Percentiles rank a stretch among this genome's conserved stretches.
These are phyloP conservation scores for Fusarium acutatum DNA, from an alignment of 2,329 filamentous ascomycete genomes.

Conservation along the genomic window DNA sequence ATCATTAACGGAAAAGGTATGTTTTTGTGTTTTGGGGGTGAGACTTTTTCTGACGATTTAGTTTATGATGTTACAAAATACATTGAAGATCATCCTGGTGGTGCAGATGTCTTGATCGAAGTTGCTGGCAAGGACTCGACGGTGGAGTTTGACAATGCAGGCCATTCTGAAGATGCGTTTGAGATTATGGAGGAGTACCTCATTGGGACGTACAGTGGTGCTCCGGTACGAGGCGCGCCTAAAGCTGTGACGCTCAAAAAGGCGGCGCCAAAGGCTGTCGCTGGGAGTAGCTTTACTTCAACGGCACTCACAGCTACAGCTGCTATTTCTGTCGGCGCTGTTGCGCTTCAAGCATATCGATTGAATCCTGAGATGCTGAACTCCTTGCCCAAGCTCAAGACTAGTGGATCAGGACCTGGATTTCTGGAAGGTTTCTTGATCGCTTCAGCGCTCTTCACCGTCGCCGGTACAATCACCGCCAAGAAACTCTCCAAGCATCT, in stretches of 20 bases:
- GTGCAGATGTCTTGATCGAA: slow-evolving; percentile 80
- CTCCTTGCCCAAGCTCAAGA: slow-evolving; percentile 15
- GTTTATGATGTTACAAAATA: slow-evolving; percentile 69
- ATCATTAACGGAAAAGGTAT: slow-evolving; percentile 64
- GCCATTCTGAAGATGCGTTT: slow-evolving; percentile 73
- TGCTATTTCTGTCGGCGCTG: slow-evolving; percentile 12
- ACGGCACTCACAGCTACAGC: slow-evolving; percentile 11
- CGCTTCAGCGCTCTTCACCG: slow-evolving; percentile 29
- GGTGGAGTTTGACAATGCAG: slow-evolving; percentile 83
- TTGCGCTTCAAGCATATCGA: slow-evolving; percentile 20
- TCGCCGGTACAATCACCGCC: slow-evolving; percentile 43
- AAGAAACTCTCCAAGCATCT: slow-evolving; percentile 45
- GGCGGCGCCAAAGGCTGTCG: slow-evolving; percentile 20
- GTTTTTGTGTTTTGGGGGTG: slow-evolving; percentile 28
- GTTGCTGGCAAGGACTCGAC: slow-evolving; percentile 81
- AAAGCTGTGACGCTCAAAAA: slow-evolving; percentile 24
- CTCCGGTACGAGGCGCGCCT: slow-evolving; percentile 8
- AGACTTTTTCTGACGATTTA: slow-evolving; percentile 34
- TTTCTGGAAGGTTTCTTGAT: slow-evolving; percentile 26
- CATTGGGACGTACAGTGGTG: slow-evolving; percentile 51
- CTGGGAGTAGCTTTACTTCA: background rate
- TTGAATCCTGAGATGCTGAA: slow-evolving; percentile 9
- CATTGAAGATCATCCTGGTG: slow-evolving; percentile 71
- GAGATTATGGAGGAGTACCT: slow-evolving; percentile 52
- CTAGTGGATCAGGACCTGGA: slow-evolving; percentile 5